Evolutionary conservation across 148 eudicot genomes (phyloP), one percentile per base, ranked within the genome.

Genomic region (Talinum fruticosum): DNA sequence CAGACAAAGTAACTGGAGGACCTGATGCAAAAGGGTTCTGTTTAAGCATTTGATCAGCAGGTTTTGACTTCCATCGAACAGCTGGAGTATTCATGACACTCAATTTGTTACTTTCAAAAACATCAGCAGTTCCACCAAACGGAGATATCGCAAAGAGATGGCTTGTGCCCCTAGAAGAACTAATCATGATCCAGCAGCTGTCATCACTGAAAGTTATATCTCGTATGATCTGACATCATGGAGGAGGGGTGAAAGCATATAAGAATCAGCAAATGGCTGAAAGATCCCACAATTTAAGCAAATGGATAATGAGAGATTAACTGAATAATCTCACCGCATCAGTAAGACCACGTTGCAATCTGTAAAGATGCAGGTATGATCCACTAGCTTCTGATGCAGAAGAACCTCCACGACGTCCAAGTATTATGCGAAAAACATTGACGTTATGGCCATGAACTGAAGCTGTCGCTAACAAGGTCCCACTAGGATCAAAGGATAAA

Each of bases 401-500:
- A 47, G 84, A 82, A 78, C 59, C 79, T 82, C 80, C 84, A 21
- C 79, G 35, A 28, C 14, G 82, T 49, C 62, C 79, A n/a, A 94
- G 93, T 82, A 88, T 78, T 80, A 94, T 92, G 49, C 85, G 88
- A 78, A 89, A 94, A 45, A 94, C 93, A 85, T 92, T 92, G 38
- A 94, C 90, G 77, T 84, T 94, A 82, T 94, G 93, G 35, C 95
- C 98, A 69, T 90, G 93, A 81, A 88, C 88, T 62, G 98, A 94
- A 79, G 98, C 98, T 0, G 98, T 89, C 73, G 92, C 98, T 81
- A 94, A 78, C 30, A 92, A 84, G 8, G 88, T 90, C 49, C 97
- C 97, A 78, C 98, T 94, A 32, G 93, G 93, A 87, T 94, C 97
- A 83, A 94, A 94, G 77, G 93, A 89, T 78, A 94, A 84, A 10